phyloP scores from a whole-genome alignment of 805 yeast genomes.

The Candida mattraensis region DNA sequence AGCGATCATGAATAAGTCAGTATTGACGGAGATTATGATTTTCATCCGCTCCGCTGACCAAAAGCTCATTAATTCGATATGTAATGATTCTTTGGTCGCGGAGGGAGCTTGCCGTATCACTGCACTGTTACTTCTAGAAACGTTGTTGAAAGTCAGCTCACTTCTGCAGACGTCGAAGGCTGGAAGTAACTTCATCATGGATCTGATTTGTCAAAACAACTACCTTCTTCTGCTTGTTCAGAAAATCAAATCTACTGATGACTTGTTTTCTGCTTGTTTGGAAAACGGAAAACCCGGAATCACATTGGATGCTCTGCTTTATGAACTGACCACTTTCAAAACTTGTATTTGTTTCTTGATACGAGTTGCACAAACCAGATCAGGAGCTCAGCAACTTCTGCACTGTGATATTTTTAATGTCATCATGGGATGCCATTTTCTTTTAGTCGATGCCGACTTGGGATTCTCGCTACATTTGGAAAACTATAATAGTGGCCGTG shows the following conservation, averaged over 20 bases:
- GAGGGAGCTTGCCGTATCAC: slow-evolving; percentile 77
- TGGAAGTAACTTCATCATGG: slow-evolving; percentile 57
- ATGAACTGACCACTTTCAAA: slow-evolving; percentile 77
- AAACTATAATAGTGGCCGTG: slow-evolving; percentile 10
- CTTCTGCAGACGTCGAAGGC: slow-evolving; percentile 53
- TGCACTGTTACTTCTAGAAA: slow-evolving; percentile 71
- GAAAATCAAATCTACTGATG: slow-evolving; percentile 69
- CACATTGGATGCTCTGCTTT: slow-evolving; percentile 54
- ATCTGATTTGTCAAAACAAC: slow-evolving; percentile 62
- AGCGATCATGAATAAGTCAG: slow-evolving; percentile 41
- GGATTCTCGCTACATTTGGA: slow-evolving; percentile 47
- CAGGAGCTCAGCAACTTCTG: slow-evolving; percentile 74
- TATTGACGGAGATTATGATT: slow-evolving; percentile 48
- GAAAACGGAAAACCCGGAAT: slow-evolving; percentile 33
- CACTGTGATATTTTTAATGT: slow-evolving; percentile 71
- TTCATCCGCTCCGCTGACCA: slow-evolving; percentile 59
- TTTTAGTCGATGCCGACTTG: slow-evolving; percentile 74
- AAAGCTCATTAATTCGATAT: slow-evolving; percentile 59
- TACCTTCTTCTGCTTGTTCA: slow-evolving; percentile 63
- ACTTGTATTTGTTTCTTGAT: slow-evolving; percentile 67
- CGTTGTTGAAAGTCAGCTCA: slow-evolving; percentile 36
- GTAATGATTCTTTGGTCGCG: slow-evolving; percentile 77
- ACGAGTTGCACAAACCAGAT: slow-evolving; percentile 71
- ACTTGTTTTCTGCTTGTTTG: slow-evolving; percentile 44
- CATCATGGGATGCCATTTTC: slow-evolving; percentile 54